Conservation (phyloP, 768 basidiomycete species). For the Chalciporus pseudorubinellus region DNA sequence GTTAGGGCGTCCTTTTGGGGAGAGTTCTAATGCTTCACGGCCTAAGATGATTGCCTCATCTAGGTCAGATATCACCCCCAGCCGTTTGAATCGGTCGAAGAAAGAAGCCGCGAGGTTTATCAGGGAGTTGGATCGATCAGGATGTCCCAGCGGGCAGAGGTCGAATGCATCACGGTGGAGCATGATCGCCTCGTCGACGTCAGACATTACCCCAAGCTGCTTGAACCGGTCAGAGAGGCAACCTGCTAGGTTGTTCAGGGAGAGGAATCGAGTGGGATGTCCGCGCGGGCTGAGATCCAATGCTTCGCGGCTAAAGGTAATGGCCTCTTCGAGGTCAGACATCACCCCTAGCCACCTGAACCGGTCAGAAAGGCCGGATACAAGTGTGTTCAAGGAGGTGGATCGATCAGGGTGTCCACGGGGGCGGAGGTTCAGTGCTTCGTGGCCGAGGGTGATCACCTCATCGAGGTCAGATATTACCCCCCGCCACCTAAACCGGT, state of each 20-base stretch:
- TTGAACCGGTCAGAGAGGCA: not conserved
- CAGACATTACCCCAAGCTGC: not conserved
- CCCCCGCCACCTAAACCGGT: too few species aligned
- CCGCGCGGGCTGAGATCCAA: not conserved
- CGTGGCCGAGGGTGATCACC: too few species aligned
- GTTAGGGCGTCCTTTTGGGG: not conserved
- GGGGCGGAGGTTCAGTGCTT: too few species aligned
- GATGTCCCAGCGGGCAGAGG: not conserved
- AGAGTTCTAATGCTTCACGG: not conserved
- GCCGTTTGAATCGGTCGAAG: not conserved
- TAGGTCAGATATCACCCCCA: not conserved
- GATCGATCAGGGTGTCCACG: too few species aligned
- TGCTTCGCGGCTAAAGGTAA: not conserved
- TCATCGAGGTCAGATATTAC: too few species aligned
- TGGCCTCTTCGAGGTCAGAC: slow-evolving; percentile 1
- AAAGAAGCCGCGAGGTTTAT: not conserved
- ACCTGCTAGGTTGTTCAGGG: slow-evolving; percentile 13
- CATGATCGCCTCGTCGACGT: not conserved
- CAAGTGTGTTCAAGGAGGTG: too few species aligned
- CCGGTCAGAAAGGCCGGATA: not conserved
- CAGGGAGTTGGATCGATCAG: not conserved
- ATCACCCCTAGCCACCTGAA: not conserved
- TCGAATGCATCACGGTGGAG: not conserved
- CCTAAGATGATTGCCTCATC: not conserved
- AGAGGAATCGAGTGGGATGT: slow-evolving; percentile 6